Conservation (phyloP, 2,329 filamentous ascomycete genomes). For the Calonectria naviculata region DNA sequence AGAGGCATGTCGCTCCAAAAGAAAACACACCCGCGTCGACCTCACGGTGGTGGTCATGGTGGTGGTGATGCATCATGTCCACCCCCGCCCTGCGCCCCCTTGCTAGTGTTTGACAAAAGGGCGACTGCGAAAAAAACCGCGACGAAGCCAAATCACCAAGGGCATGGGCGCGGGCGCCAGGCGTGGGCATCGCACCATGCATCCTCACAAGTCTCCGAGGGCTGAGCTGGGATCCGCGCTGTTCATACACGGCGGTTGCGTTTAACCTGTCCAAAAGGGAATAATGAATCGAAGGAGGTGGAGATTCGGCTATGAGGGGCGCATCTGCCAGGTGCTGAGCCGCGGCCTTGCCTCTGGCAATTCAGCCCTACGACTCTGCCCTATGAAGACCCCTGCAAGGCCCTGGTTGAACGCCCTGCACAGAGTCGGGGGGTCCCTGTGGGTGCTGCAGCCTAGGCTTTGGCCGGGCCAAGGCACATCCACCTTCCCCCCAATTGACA, state of each 20-base stretch:
- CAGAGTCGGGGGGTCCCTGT: not conserved
- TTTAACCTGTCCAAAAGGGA: not conserved
- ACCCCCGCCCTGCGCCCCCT: not conserved
- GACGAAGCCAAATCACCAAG: not conserved
- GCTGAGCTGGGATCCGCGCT: conserved; percentile 12
- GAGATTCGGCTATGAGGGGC: not conserved
- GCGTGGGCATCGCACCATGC: not conserved
- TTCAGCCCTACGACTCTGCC: conserved; percentile 25
- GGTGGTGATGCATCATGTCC: conserved; percentile 6
- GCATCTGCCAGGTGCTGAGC: not conserved
- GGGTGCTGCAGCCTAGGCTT: not conserved
- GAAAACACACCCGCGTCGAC: not conserved
- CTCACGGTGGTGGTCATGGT: not conserved
- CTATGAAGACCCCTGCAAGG: conserved; percentile 9
- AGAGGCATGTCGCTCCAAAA: not conserved
- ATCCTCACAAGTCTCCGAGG: conserved; percentile 3
- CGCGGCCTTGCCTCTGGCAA: conserved; percentile 9
- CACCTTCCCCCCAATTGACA: not conserved
- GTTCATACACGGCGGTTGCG: not conserved
- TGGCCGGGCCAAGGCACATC: not conserved
- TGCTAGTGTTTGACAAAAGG: conserved; percentile 4
- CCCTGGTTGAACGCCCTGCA: conserved; percentile 9
- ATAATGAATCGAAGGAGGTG: conserved; percentile 3
- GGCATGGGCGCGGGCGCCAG: not conserved
- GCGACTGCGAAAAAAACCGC: not conserved